Evolutionary conservation across 176 grass and related monocot species (phyloP).

Genomic region (Urochloa ruziziensis): DNA sequence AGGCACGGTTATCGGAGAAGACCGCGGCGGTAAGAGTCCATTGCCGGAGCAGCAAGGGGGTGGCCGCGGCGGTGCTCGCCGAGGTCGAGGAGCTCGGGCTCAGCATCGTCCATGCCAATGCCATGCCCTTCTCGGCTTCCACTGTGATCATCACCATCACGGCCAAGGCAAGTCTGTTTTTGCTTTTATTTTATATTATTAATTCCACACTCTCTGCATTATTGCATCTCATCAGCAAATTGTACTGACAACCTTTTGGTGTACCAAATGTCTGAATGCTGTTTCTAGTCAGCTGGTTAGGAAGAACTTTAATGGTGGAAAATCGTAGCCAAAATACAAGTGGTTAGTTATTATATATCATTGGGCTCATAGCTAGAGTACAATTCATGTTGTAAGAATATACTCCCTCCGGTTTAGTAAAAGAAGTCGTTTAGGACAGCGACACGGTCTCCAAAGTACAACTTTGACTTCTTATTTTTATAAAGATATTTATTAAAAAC

Average conservation of each 20-base stretch:
- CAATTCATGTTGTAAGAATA: not conserved
- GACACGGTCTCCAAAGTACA: too few relatives aligned
- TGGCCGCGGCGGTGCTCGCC: slow-evolving; percentile 42
- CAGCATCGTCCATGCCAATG: slow-evolving; percentile 48
- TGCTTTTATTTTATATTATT: not conserved
- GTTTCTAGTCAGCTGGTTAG: not conserved
- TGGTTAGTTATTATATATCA: not conserved
- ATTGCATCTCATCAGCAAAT: not conserved
- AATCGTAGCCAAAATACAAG: not conserved
- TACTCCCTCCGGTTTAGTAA: too few relatives aligned
- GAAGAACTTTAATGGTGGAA: not conserved
- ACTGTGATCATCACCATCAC: slow-evolving; percentile 51
- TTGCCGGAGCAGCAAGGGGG: slow-evolving; percentile 34
- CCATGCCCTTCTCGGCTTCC: slow-evolving; percentile 46
- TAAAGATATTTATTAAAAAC: too few relatives aligned
- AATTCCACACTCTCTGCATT: not conserved
- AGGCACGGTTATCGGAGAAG: slow-evolving; percentile 44
- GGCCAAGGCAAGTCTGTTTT: slow-evolving; percentile 49
- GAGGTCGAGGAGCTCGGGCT: slow-evolving; percentile 56
- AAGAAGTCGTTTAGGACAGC: too few relatives aligned
- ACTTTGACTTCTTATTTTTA: too few relatives aligned
- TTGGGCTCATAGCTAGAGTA: not conserved
- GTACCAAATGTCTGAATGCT: not conserved
- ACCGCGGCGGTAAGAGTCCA: slow-evolving; percentile 52
- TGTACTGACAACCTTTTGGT: not conserved